phyloP scores from a whole-genome alignment of 352 stramenopile species.

The Phytophthora vignae region DNA sequence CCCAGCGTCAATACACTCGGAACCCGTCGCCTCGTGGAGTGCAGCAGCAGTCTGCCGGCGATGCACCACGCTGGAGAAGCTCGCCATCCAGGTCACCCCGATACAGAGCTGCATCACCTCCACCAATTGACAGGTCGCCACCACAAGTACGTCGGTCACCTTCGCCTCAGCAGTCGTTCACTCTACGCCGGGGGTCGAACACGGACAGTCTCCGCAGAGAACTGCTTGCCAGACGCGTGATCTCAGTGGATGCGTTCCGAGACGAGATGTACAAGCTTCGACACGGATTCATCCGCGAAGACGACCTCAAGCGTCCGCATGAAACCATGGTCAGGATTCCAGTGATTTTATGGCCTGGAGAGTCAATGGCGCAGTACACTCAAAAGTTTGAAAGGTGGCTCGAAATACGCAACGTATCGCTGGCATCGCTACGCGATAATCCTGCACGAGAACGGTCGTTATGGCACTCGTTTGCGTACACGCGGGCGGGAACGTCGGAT shows the following conservation, averaged over 20 bases:
- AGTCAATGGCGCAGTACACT: conserved; percentile 35
- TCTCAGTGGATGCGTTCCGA: conserved; percentile 39
- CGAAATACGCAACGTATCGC: conserved; percentile 19
- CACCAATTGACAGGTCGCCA: conserved; percentile 7
- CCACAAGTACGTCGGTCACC: conserved; percentile 9
- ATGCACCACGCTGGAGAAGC: conserved; percentile 7
- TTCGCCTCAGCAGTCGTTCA: conserved; percentile 14
- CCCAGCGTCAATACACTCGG: conserved; percentile 1
- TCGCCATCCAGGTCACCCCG: conserved; percentile 14
- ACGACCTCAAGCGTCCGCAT: conserved; percentile 32
- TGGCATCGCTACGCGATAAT: conserved; percentile 28
- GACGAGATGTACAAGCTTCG: conserved; percentile 37
- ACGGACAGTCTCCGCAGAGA: conserved; percentile 10
- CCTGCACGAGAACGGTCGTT: conserved; percentile 36
- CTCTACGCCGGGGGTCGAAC: neutral
- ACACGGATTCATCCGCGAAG: conserved; percentile 31
- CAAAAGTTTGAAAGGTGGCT: conserved; percentile 40
- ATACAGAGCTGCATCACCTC: conserved; percentile 15
- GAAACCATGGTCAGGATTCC: conserved; percentile 39
- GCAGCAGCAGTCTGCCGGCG: conserved; percentile 1
- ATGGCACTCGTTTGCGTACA: conserved; percentile 41
- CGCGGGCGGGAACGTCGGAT: conserved; percentile 23
- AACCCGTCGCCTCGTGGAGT: neutral
- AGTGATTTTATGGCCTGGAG: conserved; percentile 25
- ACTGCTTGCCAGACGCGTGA: conserved; percentile 35